phyloP scores from a whole-genome alignment of 2,329 filamentous ascomycete genomes.

The Fusarium sp. region DNA sequence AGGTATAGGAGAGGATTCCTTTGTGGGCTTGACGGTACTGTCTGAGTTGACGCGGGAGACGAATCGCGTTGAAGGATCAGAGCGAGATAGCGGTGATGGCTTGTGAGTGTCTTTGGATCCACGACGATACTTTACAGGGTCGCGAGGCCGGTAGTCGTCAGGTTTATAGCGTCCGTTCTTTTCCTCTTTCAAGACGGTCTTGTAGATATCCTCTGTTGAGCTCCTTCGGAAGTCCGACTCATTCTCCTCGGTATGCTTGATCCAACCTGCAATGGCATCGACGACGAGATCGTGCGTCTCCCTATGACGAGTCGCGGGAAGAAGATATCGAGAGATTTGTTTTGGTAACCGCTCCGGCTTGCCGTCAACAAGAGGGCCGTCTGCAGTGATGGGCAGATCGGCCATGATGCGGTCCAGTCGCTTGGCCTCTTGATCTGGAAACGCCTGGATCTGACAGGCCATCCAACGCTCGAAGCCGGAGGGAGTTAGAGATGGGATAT shows the following conservation, averaged over 20 bases:
- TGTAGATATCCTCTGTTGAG: constrained; percentile 31
- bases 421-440: constrained; percentile 79
- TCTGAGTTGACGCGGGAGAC: constrained; percentile 34
- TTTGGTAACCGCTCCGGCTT: constrained; percentile 80
- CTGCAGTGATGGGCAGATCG: constrained; percentile 73
- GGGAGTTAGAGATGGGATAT: constrained; percentile 72
- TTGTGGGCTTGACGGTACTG: constrained; percentile 23
- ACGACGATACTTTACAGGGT: constrained; percentile 31
- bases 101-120: constrained; percentile 35
- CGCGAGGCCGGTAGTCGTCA: constrained; percentile 35
- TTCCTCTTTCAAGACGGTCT: constrained; percentile 27
- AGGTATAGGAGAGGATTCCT: constrained; percentile 28
- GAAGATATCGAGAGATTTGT: constrained; percentile 77
- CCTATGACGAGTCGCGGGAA: constrained; percentile 70
- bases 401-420: constrained; percentile 75
- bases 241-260: constrained; percentile 35
- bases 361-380: constrained; percentile 68
- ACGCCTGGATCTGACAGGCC: constrained; percentile 76
- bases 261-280: constrained; percentile 64
- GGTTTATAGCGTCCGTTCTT: constrained; percentile 26
- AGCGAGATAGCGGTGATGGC: constrained; percentile 26
- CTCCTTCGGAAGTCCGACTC: constrained; percentile 24
- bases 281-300: constrained; percentile 69
- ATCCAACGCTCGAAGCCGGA: constrained; percentile 78
- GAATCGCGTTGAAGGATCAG: constrained; percentile 27